Base-by-base conservation (phyloP, 192 early-diverging fungal species). In the Mycoemilia scoparia region DNA sequence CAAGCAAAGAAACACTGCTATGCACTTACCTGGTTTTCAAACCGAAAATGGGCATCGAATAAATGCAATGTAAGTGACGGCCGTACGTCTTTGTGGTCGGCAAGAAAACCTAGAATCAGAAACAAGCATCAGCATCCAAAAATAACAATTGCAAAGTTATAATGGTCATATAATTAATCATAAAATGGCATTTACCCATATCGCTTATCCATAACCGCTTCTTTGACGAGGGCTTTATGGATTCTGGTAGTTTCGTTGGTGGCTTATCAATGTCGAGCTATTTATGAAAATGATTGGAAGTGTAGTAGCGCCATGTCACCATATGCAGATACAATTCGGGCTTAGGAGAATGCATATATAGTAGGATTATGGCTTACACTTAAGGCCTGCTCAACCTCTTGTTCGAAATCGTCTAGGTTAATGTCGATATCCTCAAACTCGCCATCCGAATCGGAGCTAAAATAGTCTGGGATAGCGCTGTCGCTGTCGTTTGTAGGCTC, bases 1-100 rank as follows among this genome's bases (percentile, higher is more conserved):
- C n/a, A n/a, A n/a, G n/a, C n/a, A n/a, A n/a, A n/a, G n/a, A n/a
- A n/a, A n/a, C n/a, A n/a, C n/a, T n/a, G n/a, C n/a, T n/a, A n/a
- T 60, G n/a, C n/a, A n/a, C n/a, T n/a, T n/a, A n/a, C n/a, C n/a
- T 62, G 60, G 21, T 50, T 46, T 23, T 76, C 73, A 50, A 81
- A 81, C 32, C 76, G 74, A 45, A 77, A 81, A 56, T 81, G 74
- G 16, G 73, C 73, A 27, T 71, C 58, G 36, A 76, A 74, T 31
- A 81, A 40, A 36, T 77, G 77, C 22, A 81, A 35, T 19, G 54
- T 50, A 21, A 77, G 54, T 2, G 77, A 81, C 4, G 75, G 68
- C 33, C 54, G 50, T 28, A 58, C 62, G 13, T 62, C 36, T 33
- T 55, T 52, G 37, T 69, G 60, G 2, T 38, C 56, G 47, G 48